These are phyloP conservation scores for Starmerella geochares DNA, from an alignment of 805 yeast species.

Conservation along the genomic window DNA sequence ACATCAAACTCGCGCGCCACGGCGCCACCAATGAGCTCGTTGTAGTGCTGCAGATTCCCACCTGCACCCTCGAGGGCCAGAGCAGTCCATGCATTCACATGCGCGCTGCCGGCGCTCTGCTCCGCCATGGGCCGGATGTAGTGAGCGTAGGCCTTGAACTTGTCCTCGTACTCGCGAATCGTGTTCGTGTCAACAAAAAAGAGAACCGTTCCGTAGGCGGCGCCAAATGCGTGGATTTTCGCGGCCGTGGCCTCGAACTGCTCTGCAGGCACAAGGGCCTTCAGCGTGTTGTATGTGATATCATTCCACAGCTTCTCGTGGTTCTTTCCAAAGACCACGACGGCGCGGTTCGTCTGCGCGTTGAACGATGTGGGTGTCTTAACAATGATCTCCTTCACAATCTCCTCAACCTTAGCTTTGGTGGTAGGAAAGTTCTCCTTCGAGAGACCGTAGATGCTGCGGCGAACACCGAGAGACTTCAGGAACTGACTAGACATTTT, in stretches of 20 bases:
- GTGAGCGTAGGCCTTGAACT: slow-evolving; percentile 37
- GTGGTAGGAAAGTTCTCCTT: slow-evolving; percentile 38
- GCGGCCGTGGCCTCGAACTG: slow-evolving; percentile 36
- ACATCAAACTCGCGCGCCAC: slow-evolving; percentile 35
- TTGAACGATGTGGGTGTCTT: slow-evolving; percentile 45
- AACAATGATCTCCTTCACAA: slow-evolving; percentile 39
- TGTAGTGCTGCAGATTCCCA: slow-evolving; percentile 46
- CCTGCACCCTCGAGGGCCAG: slow-evolving; percentile 40
- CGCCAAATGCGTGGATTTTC: slow-evolving; percentile 36
- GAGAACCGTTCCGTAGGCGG: slow-evolving; percentile 40
- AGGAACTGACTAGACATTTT: slow-evolving; percentile 15
- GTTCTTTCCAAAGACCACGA: slow-evolving; percentile 38
- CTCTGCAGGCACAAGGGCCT: slow-evolving; percentile 34
- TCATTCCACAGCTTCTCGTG: slow-evolving; percentile 41
- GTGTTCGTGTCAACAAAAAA: slow-evolving; percentile 39
- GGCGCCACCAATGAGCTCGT: slow-evolving; percentile 35
- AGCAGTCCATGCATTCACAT: slow-evolving; percentile 44
- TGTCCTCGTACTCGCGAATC: slow-evolving; percentile 35
- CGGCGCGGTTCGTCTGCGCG: slow-evolving; percentile 42
- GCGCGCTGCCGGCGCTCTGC: slow-evolving; percentile 39
- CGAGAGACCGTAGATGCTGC: slow-evolving; percentile 40
- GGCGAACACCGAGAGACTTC: slow-evolving; percentile 32
- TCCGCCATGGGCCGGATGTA: slow-evolving; percentile 42
- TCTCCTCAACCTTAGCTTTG: slow-evolving; percentile 34
- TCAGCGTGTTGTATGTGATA: slow-evolving; percentile 30